Evolutionary conservation across 2,329 filamentous ascomycete genomes (phyloP).

Genomic region (Aureobasidium mangrovei): DNA sequence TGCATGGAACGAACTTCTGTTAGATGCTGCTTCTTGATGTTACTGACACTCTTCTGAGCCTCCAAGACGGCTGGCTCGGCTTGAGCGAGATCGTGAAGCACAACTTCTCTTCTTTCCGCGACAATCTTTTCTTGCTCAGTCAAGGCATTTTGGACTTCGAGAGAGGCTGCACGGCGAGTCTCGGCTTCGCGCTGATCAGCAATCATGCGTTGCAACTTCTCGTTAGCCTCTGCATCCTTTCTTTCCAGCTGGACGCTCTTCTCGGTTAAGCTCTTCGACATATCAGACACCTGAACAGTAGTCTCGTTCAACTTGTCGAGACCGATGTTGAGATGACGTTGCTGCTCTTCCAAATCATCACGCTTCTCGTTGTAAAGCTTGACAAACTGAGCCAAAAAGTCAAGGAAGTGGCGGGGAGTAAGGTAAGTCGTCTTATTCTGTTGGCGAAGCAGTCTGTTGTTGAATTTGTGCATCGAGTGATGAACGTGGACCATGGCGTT

Average conservation of each 20-base stretch:
- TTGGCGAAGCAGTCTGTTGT: constrained; percentile 77
- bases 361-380: constrained; percentile 97
- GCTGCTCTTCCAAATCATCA: constrained; percentile 95
- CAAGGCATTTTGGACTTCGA: constrained; percentile 79
- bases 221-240: constrained; percentile 92
- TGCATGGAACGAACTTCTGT: constrained; percentile 97
- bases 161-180: constrained; percentile 74
- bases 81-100: constrained; percentile 75
- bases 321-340: constrained; percentile 95
- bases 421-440: constrained; percentile 89
- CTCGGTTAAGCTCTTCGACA: constrained; percentile 80
- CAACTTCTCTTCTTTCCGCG: constrained; percentile 70
- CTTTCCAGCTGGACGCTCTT: constrained; percentile 90
- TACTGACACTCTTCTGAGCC: constrained; percentile 92
- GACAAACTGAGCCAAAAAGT: constrained; percentile 97
- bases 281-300: constrained; percentile 90
- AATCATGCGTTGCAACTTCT: constrained; percentile 95
- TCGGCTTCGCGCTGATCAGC: constrained; percentile 92
- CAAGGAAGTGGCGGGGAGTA: constrained; percentile 92
- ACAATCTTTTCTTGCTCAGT: constrained; percentile 88
- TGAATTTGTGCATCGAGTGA: constrained; percentile 86
- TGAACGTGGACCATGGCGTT: constrained; percentile 99
- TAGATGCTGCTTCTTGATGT: constrained; percentile 94
- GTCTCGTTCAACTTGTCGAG: constrained; percentile 95
- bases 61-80: constrained; percentile 90